Percentiles rank a stretch among this genome's conserved stretches.
These are phyloP conservation scores for Tricholoma bakamatsutake DNA, from an alignment of 768 basidiomycete species.

Conservation along the genomic window DNA sequence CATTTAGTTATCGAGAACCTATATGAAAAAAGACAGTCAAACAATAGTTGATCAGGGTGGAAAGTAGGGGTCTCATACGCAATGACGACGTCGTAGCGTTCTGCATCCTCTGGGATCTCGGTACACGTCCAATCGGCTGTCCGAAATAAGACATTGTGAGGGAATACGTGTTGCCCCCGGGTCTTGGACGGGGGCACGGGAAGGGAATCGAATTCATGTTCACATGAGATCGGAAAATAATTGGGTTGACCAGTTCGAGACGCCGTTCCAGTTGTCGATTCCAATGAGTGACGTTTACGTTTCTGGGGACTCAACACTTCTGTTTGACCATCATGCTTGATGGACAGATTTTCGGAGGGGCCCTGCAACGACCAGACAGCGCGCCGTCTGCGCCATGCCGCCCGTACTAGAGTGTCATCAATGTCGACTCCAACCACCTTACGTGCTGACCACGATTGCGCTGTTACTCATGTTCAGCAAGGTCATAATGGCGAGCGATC, in stretches of 20 bases:
- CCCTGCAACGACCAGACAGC: slow-evolving; percentile 66
- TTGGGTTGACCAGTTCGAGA: slow-evolving; percentile 18
- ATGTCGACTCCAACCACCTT: slow-evolving; percentile 83
- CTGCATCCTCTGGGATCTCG: slow-evolving; percentile 47
- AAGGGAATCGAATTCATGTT: slow-evolving; percentile 69
- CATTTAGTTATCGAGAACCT: slow-evolving; percentile 89
- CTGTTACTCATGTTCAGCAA: slow-evolving; percentile 28
- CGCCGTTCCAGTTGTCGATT: not conserved
- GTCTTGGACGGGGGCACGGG: slow-evolving; percentile 49
- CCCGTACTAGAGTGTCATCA: slow-evolving; percentile 66
- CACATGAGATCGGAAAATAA: slow-evolving; percentile 76
- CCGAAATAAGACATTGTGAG: slow-evolving; percentile 73
- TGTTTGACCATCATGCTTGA: not conserved
- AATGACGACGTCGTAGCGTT: slow-evolving; percentile 70
- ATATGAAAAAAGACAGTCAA: not conserved
- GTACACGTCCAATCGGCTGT: slow-evolving; percentile 68
- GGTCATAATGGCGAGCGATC: not conserved
- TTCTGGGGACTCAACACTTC: slow-evolving; percentile 12
- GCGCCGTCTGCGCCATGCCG: slow-evolving; percentile 69
- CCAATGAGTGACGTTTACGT: slow-evolving; percentile 17
- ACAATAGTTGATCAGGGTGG: not conserved
- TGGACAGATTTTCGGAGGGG: slow-evolving; percentile 21
- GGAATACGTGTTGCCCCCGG: slow-evolving; percentile 44
- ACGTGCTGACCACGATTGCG: slow-evolving; percentile 56
- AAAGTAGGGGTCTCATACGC: slow-evolving; percentile 46